These are phyloP conservation scores for Sphaerulina musiva DNA, from an alignment of 2,329 filamentous ascomycete genomes.

Conservation along the genomic window DNA sequence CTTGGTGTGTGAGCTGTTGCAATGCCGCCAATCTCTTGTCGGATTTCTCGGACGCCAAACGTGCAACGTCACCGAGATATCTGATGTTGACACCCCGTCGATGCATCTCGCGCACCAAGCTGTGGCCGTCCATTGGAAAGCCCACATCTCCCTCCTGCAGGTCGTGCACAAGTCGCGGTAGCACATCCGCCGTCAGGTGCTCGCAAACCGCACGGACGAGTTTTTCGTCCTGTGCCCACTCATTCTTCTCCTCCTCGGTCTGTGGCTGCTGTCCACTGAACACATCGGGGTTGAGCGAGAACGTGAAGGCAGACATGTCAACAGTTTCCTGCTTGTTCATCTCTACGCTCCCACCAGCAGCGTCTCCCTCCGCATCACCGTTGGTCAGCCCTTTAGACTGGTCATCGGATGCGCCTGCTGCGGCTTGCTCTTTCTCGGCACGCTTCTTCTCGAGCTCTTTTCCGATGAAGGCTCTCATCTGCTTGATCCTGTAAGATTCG, in stretches of 20 bases:
- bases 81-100: constrained; percentile 96
- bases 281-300: constrained; percentile 87
- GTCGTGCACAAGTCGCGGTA: constrained; percentile 81
- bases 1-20: constrained; percentile 70
- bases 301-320: constrained; percentile 79
- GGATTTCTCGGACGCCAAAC: constrained; percentile 51
- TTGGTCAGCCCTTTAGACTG: constrained; percentile 28
- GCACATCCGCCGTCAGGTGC: constrained; percentile 67
- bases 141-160: constrained; percentile 87
- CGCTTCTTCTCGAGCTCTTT: constrained; percentile 64
- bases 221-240: constrained; percentile 75
- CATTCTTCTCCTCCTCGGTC: constrained; percentile 80
- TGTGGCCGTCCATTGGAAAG: constrained; percentile 97
- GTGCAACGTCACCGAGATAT: constrained; percentile 81
- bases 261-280: constrained; percentile 89
- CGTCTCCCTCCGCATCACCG: constrained; percentile 26
- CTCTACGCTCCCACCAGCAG: constrained; percentile 28
- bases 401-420: constrained; percentile 15
- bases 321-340: constrained; percentile 57
- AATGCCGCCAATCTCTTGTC: constrained; percentile 69
- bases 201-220: constrained; percentile 79
- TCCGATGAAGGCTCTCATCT: constrained; percentile 84
- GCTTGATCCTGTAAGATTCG: constrained; percentile 74
- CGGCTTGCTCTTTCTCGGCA: constrained; percentile 24
- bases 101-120: constrained; percentile 79